These are phyloP conservation scores for Collybia mongolica DNA, from an alignment of 768 basidiomycete species.

Conservation along the genomic window DNA sequence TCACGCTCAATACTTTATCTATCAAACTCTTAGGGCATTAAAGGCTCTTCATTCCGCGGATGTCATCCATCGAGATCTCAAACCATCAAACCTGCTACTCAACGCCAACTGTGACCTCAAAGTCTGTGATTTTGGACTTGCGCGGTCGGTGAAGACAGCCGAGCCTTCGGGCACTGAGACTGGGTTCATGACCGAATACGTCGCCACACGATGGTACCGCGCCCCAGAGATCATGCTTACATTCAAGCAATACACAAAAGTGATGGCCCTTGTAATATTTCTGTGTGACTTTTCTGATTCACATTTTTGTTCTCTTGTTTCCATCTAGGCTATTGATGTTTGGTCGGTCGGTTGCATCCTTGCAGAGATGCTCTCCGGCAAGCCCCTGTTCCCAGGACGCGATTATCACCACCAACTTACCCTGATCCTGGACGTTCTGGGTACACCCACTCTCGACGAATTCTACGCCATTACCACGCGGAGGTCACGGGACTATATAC, in stretches of 20 bases:
- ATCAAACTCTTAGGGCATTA: conserved; percentile 91
- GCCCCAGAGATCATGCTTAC: conserved; percentile 99
- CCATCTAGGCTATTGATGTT: conserved; percentile 71
- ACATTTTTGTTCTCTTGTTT: conserved; percentile 5
- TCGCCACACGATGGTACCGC: conserved; percentile 98
- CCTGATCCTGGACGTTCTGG: conserved; percentile 94
- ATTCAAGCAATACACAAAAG: conserved; percentile 98
- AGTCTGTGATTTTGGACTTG: conserved; percentile 93
- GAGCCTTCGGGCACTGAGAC: conserved; percentile 83
- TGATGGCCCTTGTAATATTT: conserved; percentile 19
- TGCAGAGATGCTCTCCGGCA: conserved; percentile 97
- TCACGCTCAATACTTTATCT: conserved; percentile 93
- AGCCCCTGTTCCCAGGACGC: conserved; percentile 94
- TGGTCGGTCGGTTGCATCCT: conserved; percentile 89
- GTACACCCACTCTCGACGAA: conserved; percentile 95
- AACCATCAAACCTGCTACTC: conserved; percentile 94
- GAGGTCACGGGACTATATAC: conserved; percentile 92
- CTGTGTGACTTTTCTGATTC: conserved; percentile 7
- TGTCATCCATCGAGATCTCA: conserved; percentile 95
- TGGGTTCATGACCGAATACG: conserved; percentile 96
- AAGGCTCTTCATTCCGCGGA: conserved; percentile 96
- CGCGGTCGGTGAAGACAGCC: conserved; percentile 84
- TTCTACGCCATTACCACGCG: conserved; percentile 96
- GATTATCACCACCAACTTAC: conserved; percentile 97
- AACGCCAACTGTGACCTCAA: conserved; percentile 98